Evolutionary conservation across 2,329 filamentous ascomycete species (phyloP), one percentile per base, ranked within the genome.

Genomic region (Calonectria henricotiae): DNA sequence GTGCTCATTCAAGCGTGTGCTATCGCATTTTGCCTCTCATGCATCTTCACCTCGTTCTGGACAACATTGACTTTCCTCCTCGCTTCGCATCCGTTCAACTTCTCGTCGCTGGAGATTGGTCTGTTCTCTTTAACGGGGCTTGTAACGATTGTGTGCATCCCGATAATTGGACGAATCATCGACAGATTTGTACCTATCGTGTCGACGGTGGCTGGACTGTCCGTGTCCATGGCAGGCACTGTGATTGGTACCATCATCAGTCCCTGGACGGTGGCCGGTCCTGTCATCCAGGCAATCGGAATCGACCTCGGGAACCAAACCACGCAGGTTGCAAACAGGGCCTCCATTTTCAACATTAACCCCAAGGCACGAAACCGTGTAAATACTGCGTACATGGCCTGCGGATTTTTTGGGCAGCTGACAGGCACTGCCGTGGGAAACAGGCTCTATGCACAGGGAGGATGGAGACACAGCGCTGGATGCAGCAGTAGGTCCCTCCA

Each of bases 321-420:
- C 1, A 86, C 89, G 0, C 92, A 95, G 79, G 92, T 94, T 37
- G 92, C 92, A 1, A 95, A 95, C 75, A 85, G 94, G 0, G 86
- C 87, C 0, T 87, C 89, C 4, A 93, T 96, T 23, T 95, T 94
- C 75, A 82, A 85, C 1, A 90, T 96, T 25, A 91, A 92, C 64
- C 90, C 93, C 0, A 91, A 89, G 70, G 91, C 91, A 0, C 83
- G 92, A 5, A 96, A 95, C 81, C 83, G 94, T 4, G 88, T 96
- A 27, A 96, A 96, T 78, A 95, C 93, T 0, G 92, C 91, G 1
- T 96, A 94, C 77, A 96, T 96, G 94, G 87, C 95, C 0, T 86
- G 88, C 8, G 90, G 89, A 0, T 96, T 96, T 76, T 90, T 88
- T 32, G 94, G 94, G 0, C 94, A 96, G 83, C 75, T 96, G 55